Base-by-base conservation (phyloP, 1,139 yeast genomes). In the Torulaspora pretoriensis region DNA sequence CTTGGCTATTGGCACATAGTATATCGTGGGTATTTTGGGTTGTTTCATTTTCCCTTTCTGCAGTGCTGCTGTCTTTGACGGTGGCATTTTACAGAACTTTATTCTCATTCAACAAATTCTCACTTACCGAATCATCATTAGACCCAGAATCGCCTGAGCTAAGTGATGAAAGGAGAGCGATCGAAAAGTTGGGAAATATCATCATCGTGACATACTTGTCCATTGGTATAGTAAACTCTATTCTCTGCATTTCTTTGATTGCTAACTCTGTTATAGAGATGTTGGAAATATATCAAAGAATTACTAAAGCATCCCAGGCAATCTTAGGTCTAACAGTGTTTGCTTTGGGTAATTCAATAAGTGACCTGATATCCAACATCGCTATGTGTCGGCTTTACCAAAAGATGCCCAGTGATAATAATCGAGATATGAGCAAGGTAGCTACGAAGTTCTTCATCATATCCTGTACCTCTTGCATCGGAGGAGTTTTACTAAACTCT, bases 351-450 rank as follows among this genome's bases (percentile, higher is more conserved):
- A 43, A 43, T 14, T 90, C 96, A 0, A 69, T 89, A 3, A 96
- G 97, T n/a, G 98, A 92, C 59, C 72, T 90, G 45, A 80, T 92
- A 7, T 84, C 97, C 0, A 89, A 92, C 60, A 73, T 84, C 42
- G 87, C 96, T 1, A 63, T 64, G 64, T 63, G 67, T 39, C 56
- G 52, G 39, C 50, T 64, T 5, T 63, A 64, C 46, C 52, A 54
- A 13, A 60, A 60, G 35, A 43, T 53, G 17, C 61, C 64, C 5
- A 54, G 46, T 16, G 43, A 49, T 25, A 51, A 51, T 42, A 52
- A 47, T 7, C 53, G 51, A 26, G 48, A 53, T 32, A 43, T 50
- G 17, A 38, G 43, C 10, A 40, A 50, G 9, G 35, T 55, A 19
- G 64, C 64, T 1, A 54, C 65, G 7, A 63, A 59, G 30, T 64